Conservation (phyloP, 2,329 filamentous ascomycete species). For the Aureobasidium namibiae region DNA sequence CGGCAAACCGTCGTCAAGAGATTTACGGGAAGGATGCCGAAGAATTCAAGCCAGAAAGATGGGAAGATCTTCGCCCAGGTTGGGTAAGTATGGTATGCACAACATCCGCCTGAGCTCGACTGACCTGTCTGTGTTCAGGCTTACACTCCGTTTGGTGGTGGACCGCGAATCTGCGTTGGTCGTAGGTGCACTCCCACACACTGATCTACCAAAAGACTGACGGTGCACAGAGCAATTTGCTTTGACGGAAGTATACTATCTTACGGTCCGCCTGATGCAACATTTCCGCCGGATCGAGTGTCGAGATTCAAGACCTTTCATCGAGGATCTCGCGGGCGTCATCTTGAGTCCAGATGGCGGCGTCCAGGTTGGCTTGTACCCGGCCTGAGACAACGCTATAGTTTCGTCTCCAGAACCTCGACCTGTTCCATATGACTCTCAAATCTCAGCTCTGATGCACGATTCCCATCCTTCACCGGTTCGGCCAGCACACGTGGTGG, state of each 20-base stretch:
- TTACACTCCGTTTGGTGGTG: constrained; percentile 7
- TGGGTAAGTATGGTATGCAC: not conserved
- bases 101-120: not conserved
- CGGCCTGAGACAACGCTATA: no score
- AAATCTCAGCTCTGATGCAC: not conserved
- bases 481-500: not conserved
- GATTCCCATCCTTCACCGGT: not conserved
- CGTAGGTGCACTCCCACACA: not conserved
- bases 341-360: not conserved
- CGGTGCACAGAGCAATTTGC: not conserved
- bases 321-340: constrained; percentile 1
- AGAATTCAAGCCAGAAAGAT: constrained; percentile 30
- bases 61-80: constrained; percentile 15
- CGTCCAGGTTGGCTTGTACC: not conserved
- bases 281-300: constrained; percentile 10
- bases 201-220: not conserved
- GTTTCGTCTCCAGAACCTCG: no score
- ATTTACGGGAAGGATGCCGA: constrained; percentile 33
- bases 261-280: constrained; percentile 11
- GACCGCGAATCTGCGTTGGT: constrained; percentile 4
- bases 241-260: constrained; percentile 8
- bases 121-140: not conserved
- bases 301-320: not conserved
- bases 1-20: constrained; percentile 30
- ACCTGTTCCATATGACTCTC: no score